A percentile compares a stretch with the other conserved stretches of the same genome.
These are phyloP conservation scores for Durio zibethinus DNA, from an alignment of 345 rosid genomes.

Conservation along the genomic window DNA sequence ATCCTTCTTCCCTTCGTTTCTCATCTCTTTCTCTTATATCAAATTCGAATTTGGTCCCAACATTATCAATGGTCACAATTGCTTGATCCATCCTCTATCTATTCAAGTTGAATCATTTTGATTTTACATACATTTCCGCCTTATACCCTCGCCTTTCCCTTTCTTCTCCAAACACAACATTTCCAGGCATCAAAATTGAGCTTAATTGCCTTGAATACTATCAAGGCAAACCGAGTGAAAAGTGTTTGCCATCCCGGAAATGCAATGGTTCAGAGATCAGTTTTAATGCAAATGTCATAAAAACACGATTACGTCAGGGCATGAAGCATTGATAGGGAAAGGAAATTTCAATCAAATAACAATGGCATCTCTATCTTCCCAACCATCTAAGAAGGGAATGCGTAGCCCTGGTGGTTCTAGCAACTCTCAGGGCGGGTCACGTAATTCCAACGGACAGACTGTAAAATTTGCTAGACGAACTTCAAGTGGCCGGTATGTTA, in stretches of 20 bases:
- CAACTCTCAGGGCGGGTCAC: slow-evolving; percentile 19
- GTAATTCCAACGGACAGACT: slow-evolving; percentile 46
- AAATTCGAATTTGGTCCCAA: neutral
- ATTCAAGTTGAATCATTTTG: neutral
- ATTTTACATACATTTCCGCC: neutral
- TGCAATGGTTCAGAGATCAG: neutral
- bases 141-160: neutral
- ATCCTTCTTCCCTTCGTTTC: neutral
- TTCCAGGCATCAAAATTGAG: neutral
- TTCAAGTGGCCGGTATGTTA: slow-evolving; percentile 91
- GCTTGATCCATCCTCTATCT: neutral
- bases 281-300: neutral
- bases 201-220: neutral
- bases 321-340: neutral
- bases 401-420: slow-evolving; percentile 46
- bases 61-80: neutral
- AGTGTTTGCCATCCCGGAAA: neutral
- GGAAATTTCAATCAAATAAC: neutral
- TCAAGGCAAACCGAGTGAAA: neutral
- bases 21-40: too few species aligned
- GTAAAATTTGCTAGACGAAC: slow-evolving; percentile 91
- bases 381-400: slow-evolving; percentile 59
- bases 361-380: slow-evolving; percentile 58
- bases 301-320: neutral
- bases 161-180: neutral